Base-by-base conservation (phyloP, 306 rosid species). In the Fragaria ananassa region DNA sequence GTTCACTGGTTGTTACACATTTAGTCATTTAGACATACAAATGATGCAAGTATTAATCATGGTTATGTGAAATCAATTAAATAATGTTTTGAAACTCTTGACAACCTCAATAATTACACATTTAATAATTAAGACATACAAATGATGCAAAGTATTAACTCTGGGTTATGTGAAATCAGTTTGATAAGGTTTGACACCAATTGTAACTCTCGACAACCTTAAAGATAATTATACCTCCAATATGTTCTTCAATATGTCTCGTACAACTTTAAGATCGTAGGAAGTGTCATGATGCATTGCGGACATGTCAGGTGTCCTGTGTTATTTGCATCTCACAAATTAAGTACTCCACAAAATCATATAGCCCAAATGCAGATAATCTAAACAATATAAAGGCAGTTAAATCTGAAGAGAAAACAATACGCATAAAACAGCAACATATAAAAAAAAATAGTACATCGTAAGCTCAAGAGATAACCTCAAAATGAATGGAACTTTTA, bases 291-390 rank as follows among this genome's bases (percentile, higher is more conserved):
- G 94, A 83, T 96, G 99, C 89, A 96, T 91, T 18, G 89, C 86
- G 46, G 97, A 91, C 97, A 88, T 89, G 88, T 86, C 93, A 63
- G 96, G 93, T 54, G 99, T 96, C 91, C 99, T 96, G 84, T 74
- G 76, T 70, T 67, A 81, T 62, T 49, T 60, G 72, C 79, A 74
- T 27, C 76, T 47, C 57, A 67, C 44, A 65, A 13, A 67, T 19
- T 31, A 74, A 46, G 42, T 46, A 54, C 29, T 39, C 31, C 0
- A 11, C 14, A 15, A 19, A 49, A 27, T 44, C 9, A 45, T 27
- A 60, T 44, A 61, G 4, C 68, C 44, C 71, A 68, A 35, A 60
- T 45, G 29, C 44, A 37, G 31, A 61, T 13, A 29, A 46, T 60
- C 29, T 31, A 56, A 58, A 45, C 9, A 11, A n/a, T 12, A 39